Evolutionary conservation across 352 stramenopile species (phyloP), one percentile per base, ranked within the genome.

Genomic region (Elongisporangium senticosum): DNA sequence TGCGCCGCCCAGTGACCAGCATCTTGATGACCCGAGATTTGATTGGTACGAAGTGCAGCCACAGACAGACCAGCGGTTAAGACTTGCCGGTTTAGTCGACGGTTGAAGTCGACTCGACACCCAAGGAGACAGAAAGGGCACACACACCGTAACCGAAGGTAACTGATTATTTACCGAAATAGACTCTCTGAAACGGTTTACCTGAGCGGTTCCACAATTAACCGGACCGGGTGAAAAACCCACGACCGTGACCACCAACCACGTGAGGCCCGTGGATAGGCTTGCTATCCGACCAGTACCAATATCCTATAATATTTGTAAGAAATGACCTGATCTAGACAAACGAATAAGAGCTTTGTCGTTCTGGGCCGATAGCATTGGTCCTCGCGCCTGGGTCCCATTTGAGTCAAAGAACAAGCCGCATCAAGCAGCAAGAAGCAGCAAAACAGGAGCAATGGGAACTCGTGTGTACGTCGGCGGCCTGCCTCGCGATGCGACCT

Each of bases 381-480:
- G 33, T 43, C 33, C 33, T 43, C 33, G 33, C 33, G 10, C 33
- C 11, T 17, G 33, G 13, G 8, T 43, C 33, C 33, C 33, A 5
- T 43, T 43, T 43, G 33, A 43, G 33, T 43, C 33, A 54, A 63
- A 64, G 58, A 59, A 23, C 62, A 47, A 53, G 33, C 53, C 54
- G 49, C 59, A 49, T 49, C 55, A 50, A 67, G 50, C 61, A 61
- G 11, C 53, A 47, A 55, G 19, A 48, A 58, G 19, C 53, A 64
- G 67, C 26, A 52, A 24, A 63, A 49, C 37, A 62, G 33, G 33
- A 84, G 15, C 61, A 43, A 91, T 91, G 83, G 79, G 80, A 53
- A 90, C 83, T 62, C 85, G 85, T 54, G 79, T 92, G 52, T 94
- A 94, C 63, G 79, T 94, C 57, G 85, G 85, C 59, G 85, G 85